These are phyloP conservation scores for Apiospora pterosperma DNA, from an alignment of 2,329 filamentous ascomycete genomes.

Conservation along the genomic window DNA sequence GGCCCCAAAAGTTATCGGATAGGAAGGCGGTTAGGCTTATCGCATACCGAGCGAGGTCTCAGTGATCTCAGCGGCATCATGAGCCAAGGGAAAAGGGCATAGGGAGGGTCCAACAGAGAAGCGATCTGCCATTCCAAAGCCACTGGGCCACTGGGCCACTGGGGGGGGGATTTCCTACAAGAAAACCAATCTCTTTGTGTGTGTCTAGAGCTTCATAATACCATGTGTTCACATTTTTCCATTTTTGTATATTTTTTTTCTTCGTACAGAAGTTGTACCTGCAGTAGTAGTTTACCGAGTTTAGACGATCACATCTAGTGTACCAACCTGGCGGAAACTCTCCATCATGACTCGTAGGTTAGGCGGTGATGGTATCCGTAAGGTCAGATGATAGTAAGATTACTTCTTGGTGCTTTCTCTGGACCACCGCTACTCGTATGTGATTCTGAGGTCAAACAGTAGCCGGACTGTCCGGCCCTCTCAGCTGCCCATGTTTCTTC, in stretches of 20 bases:
- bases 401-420: no score
- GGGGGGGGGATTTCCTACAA: not conserved
- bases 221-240: constrained; percentile 4
- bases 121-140: not conserved
- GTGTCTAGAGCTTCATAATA: constrained; percentile 8
- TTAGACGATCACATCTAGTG: not conserved
- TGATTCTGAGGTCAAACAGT: no score
- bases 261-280: not conserved
- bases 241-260: not conserved
- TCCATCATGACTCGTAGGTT: not conserved
- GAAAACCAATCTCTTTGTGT: not conserved
- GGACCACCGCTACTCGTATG: no score
- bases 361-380: not conserved
- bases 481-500: no score
- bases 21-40: not conserved
- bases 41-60: not conserved
- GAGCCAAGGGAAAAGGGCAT: not conserved
- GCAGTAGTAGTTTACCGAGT: constrained; percentile 1
- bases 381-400: no score
- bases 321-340: not conserved
- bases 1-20: no score
- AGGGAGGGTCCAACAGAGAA: not conserved
- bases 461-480: no score
- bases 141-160: no score
- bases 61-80: not conserved